phyloP scores from a whole-genome alignment of 1,284 basidiomycete species.

The Cystobasidiaceae sp. region DNA sequence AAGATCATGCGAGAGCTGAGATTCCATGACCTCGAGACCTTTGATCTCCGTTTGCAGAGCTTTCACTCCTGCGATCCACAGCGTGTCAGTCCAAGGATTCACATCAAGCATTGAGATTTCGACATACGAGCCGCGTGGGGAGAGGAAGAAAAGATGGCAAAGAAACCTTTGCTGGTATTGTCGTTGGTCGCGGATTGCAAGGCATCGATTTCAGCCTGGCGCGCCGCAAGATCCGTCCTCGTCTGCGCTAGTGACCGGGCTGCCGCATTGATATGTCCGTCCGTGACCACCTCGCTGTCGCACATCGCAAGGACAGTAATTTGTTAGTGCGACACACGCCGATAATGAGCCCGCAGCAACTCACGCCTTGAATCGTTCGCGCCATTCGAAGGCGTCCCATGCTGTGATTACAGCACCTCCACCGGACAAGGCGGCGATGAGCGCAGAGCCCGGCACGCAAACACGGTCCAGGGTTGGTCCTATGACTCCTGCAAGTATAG shows the following conservation, averaged over 20 bases:
- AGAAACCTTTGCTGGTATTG: constrained; percentile 14
- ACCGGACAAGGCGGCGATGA: constrained; percentile 49
- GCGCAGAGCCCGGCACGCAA: constrained; percentile 47
- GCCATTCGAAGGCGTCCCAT: constrained; percentile 48
- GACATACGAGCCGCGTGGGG: constrained; percentile 27
- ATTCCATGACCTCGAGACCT: constrained; percentile 47
- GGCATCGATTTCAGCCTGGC: constrained; percentile 16
- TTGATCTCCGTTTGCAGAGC: constrained; percentile 46
- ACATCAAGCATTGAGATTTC: no score
- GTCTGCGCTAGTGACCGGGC: constrained; percentile 41
- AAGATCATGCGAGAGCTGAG: constrained; percentile 47
- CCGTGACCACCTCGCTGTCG: constrained; percentile 42
- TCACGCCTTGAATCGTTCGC: constrained; percentile 40
- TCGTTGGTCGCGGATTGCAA: constrained; percentile 4
- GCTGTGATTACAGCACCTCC: constrained; percentile 48
- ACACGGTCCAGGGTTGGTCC: constrained; percentile 44
- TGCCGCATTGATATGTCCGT: constrained; percentile 40
- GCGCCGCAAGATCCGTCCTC: constrained; percentile 36
- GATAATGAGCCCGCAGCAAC: no score
- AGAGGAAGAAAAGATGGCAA: constrained; percentile 21
- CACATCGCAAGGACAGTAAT: no score
- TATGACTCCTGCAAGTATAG: constrained; percentile 39
- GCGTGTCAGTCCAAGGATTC: no score
- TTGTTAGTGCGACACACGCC: no score
- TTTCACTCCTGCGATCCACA: constrained; percentile 42